Evolutionary conservation across 768 basidiomycete genomes (phyloP).

Genomic region (Thelephora ganbajun): DNA sequence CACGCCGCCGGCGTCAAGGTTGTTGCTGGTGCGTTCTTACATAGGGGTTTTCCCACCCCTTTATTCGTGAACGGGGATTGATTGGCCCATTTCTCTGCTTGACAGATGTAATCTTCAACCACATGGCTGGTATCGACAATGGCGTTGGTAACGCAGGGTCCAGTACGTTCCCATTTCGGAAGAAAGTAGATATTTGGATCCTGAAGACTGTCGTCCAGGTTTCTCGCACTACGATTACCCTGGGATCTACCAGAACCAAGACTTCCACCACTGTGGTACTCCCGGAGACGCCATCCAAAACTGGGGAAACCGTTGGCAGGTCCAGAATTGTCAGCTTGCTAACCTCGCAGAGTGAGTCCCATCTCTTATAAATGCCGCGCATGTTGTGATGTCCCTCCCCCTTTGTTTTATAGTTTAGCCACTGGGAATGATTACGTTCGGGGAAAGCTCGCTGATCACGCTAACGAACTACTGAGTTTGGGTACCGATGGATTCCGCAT

Average conservation of each 20-base stretch:
- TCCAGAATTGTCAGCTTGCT: conserved; percentile 26
- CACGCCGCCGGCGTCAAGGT: conserved; percentile 24
- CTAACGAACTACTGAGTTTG: conserved; percentile 44
- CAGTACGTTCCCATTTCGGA: conserved; percentile 1
- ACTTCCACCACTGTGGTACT: conserved; percentile 55
- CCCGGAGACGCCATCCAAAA: conserved; percentile 39
- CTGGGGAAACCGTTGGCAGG: conserved; percentile 37
- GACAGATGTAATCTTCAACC: conserved; percentile 47
- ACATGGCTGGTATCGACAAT: conserved; percentile 40
- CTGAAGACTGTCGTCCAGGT: not conserved
- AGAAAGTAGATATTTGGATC: too few relatives aligned
- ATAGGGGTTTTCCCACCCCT: too few relatives aligned
- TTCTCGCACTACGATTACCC: conserved; percentile 37
- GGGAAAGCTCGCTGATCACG: conserved; percentile 37
- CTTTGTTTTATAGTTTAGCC: conserved; percentile 27
- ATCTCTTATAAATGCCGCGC: not conserved
- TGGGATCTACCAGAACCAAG: conserved; percentile 15
- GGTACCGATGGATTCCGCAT: conserved; percentile 50
- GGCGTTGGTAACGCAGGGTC: conserved; percentile 14
- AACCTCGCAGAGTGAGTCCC: conserved; percentile 25
- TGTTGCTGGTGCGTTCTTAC: conserved; percentile 24
- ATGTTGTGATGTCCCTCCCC: not conserved
- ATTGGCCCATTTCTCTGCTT: too few relatives aligned
- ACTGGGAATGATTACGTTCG: conserved; percentile 52
- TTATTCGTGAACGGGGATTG: not conserved